Percentiles rank a stretch among this genome's conserved stretches.
phyloP scores from a whole-genome alignment of 345 rosid species.

The Gynandropsis gynandra region DNA sequence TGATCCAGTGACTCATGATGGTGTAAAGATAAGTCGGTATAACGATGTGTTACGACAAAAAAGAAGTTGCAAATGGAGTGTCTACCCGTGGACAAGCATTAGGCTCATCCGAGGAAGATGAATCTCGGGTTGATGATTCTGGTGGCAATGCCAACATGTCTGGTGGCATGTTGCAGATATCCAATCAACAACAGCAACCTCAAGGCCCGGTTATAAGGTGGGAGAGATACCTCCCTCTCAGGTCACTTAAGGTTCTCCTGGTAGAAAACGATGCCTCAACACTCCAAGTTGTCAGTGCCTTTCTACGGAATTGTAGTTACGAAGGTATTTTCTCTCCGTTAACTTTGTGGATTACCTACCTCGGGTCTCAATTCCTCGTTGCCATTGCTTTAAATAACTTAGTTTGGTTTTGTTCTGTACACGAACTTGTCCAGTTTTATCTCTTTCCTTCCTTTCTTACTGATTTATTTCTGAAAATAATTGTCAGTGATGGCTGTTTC shows the following conservation, averaged over 20 bases:
- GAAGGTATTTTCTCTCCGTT: conserved; percentile 41
- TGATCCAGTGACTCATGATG: conserved; percentile 19
- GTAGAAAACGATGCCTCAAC: conserved; percentile 79
- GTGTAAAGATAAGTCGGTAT: conserved; percentile 14
- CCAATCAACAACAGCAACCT: conserved; percentile 39
- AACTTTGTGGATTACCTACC: conserved; percentile 8
- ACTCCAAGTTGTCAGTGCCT: conserved; percentile 61
- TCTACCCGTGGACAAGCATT: conserved; percentile 32
- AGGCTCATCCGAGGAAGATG: conserved; percentile 45
- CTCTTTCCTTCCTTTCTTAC: conserved; percentile 2
- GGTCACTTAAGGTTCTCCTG: conserved; percentile 70
- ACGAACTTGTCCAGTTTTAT: no score
- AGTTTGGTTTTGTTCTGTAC: not conserved
- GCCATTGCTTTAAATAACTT: conserved; percentile 1
- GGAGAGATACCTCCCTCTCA: conserved; percentile 72
- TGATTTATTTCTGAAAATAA: conserved; percentile 19
- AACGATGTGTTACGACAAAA: conserved; percentile 41
- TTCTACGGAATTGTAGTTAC: conserved; percentile 75
- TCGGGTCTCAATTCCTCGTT: not conserved
- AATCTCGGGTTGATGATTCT: conserved; percentile 32
- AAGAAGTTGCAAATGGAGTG: conserved; percentile 32
- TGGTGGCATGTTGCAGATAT: conserved; percentile 25
- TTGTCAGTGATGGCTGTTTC: conserved; percentile 49
- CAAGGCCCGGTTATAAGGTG: conserved; percentile 36
- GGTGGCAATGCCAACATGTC: conserved; percentile 26